Conservation (phyloP, 768 basidiomycete species). For the Suillus ampliporus region DNA sequence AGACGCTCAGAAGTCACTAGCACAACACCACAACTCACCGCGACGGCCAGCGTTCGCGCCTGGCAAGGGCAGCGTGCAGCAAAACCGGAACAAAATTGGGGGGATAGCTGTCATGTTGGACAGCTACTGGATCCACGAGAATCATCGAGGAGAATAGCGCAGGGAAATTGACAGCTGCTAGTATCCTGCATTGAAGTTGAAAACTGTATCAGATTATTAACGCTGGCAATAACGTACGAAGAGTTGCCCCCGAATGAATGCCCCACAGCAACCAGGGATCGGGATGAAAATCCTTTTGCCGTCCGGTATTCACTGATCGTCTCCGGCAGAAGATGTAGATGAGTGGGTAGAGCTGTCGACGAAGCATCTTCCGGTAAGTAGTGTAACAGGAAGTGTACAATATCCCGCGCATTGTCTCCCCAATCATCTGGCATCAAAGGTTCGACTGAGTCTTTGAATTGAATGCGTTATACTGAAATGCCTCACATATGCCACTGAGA, state of each 20-base stretch:
- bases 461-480: neutral
- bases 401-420: conserved; percentile 78
- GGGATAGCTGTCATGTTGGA: conserved; percentile 19
- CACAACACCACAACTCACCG: conserved; percentile 44
- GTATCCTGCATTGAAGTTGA: conserved; percentile 48
- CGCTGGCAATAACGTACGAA: conserved; percentile 51
- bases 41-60: conserved; percentile 69
- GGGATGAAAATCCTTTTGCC: conserved; percentile 51
- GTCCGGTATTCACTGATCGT: conserved; percentile 49
- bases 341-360: conserved; percentile 49
- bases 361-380: conserved; percentile 59
- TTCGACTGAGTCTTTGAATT: neutral
- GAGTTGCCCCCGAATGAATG: conserved; percentile 88
- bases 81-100: too few species aligned
- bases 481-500: conserved; percentile 65
- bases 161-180: conserved; percentile 68
- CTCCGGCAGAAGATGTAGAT: conserved; percentile 53
- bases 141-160: conserved; percentile 72
- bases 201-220: conserved; percentile 5
- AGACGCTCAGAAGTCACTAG: neutral
- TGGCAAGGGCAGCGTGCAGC: too few species aligned
- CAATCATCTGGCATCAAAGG: conserved; percentile 65
- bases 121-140: conserved; percentile 81
- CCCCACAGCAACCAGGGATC: conserved; percentile 70
- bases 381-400: conserved; percentile 72